Conservation (phyloP, 768 basidiomycete species). For the Macrocybe gigantea region DNA sequence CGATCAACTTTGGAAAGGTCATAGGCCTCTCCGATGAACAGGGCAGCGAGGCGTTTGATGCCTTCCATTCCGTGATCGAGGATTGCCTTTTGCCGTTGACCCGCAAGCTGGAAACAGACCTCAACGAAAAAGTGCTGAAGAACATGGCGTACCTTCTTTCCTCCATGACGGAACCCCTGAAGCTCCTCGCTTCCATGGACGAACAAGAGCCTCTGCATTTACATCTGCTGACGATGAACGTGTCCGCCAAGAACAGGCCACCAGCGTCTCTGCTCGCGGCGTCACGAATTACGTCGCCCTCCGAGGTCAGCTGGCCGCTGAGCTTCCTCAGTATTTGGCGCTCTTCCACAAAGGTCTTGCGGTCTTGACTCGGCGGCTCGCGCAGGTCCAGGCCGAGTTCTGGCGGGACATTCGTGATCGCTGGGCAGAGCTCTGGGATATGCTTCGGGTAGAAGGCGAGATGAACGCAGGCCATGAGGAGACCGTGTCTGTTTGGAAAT, state of each 20-base stretch:
- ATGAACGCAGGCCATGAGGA: slow-evolving; percentile 61
- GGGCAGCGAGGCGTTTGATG: slow-evolving; percentile 60
- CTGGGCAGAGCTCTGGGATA: slow-evolving; percentile 86
- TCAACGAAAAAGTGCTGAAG: slow-evolving; percentile 50
- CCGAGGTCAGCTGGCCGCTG: slow-evolving; percentile 62
- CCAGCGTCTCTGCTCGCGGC: slow-evolving; percentile 64
- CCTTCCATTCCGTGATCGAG: slow-evolving; percentile 58
- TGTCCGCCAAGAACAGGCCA: slow-evolving; percentile 59
- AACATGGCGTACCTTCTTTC: slow-evolving; percentile 53
- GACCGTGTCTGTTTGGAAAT: slow-evolving; percentile 67
- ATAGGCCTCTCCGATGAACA: slow-evolving; percentile 51
- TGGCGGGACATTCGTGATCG: slow-evolving; percentile 54
- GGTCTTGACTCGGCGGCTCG: slow-evolving; percentile 44
- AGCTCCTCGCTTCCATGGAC: slow-evolving; percentile 66
- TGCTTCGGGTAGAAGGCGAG: slow-evolving; percentile 66
- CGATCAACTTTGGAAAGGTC: slow-evolving; percentile 57
- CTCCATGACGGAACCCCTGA: slow-evolving; percentile 56
- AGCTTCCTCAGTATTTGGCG: slow-evolving; percentile 60
- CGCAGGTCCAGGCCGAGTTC: slow-evolving; percentile 51
- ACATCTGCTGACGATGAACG: slow-evolving; percentile 60
- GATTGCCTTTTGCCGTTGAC: slow-evolving; percentile 47
- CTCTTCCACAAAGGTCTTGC: slow-evolving; percentile 58
- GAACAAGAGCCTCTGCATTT: slow-evolving; percentile 70
- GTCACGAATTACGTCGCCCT: slow-evolving; percentile 76
- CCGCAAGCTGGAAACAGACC: slow-evolving; percentile 43